phyloP scores from a whole-genome alignment of 2,329 filamentous ascomycete genomes.

The Dryadomyces quercus-mongolicae region DNA sequence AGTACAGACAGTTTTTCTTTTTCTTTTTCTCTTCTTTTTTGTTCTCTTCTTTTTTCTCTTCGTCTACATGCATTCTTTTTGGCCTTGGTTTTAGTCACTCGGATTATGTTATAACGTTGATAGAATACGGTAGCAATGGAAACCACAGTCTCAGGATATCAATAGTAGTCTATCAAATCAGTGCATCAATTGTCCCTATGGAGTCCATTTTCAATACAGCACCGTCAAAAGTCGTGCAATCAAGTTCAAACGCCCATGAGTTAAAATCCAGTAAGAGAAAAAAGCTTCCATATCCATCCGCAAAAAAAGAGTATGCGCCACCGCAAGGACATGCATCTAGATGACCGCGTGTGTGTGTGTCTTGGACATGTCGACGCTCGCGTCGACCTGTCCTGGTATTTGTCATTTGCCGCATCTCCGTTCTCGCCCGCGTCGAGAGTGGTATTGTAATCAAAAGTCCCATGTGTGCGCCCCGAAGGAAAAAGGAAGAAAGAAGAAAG shows the following conservation, averaged over 20 bases:
- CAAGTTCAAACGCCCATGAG: background rate
- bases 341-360: background rate
- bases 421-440: background rate
- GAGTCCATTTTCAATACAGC: background rate
- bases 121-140: background rate
- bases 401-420: background rate
- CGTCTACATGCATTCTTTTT: background rate
- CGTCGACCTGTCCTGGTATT: background rate
- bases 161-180: background rate
- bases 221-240: background rate
- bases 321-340: background rate
- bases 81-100: background rate
- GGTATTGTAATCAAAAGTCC: background rate
- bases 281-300: background rate
- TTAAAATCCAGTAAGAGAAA: background rate
- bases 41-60: background rate
- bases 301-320: background rate
- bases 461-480: background rate
- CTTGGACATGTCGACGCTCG: background rate
- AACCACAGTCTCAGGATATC: background rate
- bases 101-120: background rate
- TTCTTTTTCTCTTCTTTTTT: background rate
- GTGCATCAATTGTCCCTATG: background rate
- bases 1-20: background rate
- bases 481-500: background rate